A percentile compares a stretch with the other conserved stretches of the same genome.
These are phyloP conservation scores for Quercus parvula DNA, from an alignment of 306 rosid species.

Conservation along the genomic window DNA sequence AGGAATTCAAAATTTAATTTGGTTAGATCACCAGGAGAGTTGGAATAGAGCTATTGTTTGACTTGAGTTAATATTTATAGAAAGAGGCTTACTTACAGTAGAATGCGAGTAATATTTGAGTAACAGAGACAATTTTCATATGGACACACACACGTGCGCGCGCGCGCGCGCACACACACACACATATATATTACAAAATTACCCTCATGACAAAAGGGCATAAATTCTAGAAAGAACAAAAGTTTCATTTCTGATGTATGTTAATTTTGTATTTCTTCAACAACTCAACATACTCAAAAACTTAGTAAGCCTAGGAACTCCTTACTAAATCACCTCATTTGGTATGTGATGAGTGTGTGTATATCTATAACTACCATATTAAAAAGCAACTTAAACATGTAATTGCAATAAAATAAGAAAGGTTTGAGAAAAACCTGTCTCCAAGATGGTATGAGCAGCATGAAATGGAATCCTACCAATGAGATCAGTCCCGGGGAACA, in stretches of 20 bases:
- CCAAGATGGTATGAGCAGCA: slow-evolving; percentile 79
- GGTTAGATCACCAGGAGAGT: neutral
- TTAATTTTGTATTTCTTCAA: neutral
- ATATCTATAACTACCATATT: neutral
- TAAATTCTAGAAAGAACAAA: neutral
- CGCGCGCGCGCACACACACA: accelerated
- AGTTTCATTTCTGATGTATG: neutral
- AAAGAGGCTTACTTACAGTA: neutral
- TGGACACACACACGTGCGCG: no score
- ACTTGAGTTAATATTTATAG: neutral
- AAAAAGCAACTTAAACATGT: neutral
- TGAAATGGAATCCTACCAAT: slow-evolving; percentile 84
- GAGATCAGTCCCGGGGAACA: slow-evolving; percentile 79
- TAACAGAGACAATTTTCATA: neutral
- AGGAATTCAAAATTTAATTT: neutral
- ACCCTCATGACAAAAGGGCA: neutral
- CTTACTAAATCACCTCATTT: neutral
- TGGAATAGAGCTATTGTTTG: neutral
- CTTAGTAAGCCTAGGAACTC: neutral
- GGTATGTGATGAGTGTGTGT: neutral
- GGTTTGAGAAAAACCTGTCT: slow-evolving; percentile 46
- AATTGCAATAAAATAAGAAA: neutral
- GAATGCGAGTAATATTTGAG: neutral
- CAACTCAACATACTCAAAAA: neutral
- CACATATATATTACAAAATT: neutral